phyloP scores from a whole-genome alignment of 2,329 filamentous ascomycete species.

The Scedosporium boydii region DNA sequence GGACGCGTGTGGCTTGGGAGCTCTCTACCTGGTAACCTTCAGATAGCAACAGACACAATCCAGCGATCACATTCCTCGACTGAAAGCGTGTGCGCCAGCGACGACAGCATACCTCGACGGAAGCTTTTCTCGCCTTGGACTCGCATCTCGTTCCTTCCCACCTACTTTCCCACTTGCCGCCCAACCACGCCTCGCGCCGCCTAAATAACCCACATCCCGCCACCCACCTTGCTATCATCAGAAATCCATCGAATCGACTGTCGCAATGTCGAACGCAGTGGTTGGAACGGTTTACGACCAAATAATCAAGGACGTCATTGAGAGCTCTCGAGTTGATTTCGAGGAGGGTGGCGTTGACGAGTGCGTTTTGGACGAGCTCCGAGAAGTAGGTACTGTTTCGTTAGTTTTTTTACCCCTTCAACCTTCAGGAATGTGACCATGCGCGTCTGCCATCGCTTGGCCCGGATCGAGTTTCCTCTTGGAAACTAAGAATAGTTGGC shows the following conservation, averaged over 20 bases:
- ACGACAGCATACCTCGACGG: too few relatives aligned
- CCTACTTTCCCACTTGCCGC: not conserved
- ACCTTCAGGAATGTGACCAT: too few relatives aligned
- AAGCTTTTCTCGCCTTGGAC: too few relatives aligned
- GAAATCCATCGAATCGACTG: not conserved
- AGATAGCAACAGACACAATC: too few relatives aligned
- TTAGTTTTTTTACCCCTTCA: not conserved
- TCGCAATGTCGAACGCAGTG: slow-evolving; percentile 46
- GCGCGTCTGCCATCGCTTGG: not conserved
- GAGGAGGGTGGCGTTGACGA: slow-evolving; percentile 93
- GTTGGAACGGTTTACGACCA: slow-evolving; percentile 72
- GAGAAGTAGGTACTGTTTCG: slow-evolving; percentile 58
- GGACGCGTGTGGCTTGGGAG: too few relatives aligned
- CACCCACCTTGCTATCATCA: not conserved
- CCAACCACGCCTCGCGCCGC: not conserved
- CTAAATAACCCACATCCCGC: not conserved
- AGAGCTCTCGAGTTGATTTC: slow-evolving; percentile 87
- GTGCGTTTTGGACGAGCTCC: slow-evolving; percentile 75
- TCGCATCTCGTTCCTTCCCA: not conserved
- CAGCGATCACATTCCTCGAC: too few relatives aligned
- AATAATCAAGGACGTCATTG: slow-evolving; percentile 78
- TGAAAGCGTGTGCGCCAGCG: too few relatives aligned
- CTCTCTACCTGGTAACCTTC: too few relatives aligned
- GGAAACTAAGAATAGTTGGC: not conserved
- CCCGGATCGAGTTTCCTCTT: not conserved